These are phyloP conservation scores for Inonotus hispidus DNA, from an alignment of 1,284 basidiomycete species.

Conservation along the genomic window DNA sequence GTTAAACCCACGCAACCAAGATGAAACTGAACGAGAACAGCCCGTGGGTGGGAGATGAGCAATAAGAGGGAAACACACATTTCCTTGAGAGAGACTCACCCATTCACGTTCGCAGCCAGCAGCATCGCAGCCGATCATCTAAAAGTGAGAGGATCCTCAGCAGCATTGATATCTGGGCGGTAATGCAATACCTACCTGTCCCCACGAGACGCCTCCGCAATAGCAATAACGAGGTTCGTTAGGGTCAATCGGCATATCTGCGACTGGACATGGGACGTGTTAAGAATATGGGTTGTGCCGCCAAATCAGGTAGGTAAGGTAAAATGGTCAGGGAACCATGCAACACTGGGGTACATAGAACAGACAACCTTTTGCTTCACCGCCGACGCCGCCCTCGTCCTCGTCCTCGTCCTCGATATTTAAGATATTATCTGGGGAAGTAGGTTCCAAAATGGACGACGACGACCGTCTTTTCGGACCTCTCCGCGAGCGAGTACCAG, in stretches of 20 bases:
- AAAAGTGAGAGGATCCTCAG: background rate
- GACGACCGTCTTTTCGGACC: background rate
- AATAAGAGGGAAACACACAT: constrained; percentile 13
- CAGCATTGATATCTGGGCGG: no score
- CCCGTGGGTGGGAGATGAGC: no score
- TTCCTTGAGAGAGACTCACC: constrained; percentile 40
- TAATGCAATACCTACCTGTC: constrained; percentile 58
- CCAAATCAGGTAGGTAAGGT: no score
- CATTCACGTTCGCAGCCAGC: constrained; percentile 67
- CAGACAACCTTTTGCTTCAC: background rate
- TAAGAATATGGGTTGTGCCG: no score
- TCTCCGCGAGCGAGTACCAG: background rate
- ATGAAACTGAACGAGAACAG: constrained; percentile 53
- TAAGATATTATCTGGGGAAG: background rate
- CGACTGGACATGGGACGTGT: background rate
- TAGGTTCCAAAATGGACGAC: background rate
- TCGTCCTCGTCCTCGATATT: background rate
- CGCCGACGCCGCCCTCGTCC: background rate
- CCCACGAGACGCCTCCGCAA: constrained; percentile 71
- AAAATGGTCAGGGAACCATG: no score
- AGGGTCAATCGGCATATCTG: constrained; percentile 25
- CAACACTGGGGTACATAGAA: background rate
- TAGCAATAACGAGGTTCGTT: constrained; percentile 66
- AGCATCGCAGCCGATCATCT: constrained; percentile 86
- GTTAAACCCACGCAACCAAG: constrained; percentile 61